These are phyloP conservation scores for Arthroderma sp. DNA, from an alignment of 2,329 filamentous ascomycete genomes.

Conservation along the genomic window DNA sequence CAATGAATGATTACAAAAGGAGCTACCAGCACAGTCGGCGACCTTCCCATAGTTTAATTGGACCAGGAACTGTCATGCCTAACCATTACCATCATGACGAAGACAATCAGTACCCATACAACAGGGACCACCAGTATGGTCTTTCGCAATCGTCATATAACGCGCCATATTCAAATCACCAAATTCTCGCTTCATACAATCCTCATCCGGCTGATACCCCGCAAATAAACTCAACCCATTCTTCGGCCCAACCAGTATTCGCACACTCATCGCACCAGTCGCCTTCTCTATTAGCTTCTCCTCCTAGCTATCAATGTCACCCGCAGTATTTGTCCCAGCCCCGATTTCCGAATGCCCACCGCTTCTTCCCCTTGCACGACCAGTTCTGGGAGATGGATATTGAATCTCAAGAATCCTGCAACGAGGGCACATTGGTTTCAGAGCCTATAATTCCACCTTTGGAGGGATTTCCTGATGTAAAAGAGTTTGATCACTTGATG, in stretches of 20 bases:
- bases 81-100: conserved; percentile 16
- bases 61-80: conserved; percentile 14
- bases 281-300: conserved; percentile 7
- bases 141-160: conserved; percentile 16
- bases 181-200: conserved; percentile 24
- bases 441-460: conserved; percentile 31
- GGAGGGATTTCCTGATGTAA: conserved; percentile 33
- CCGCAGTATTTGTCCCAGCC: conserved; percentile 21
- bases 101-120: conserved; percentile 15
- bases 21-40: not conserved
- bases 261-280: conserved; percentile 23
- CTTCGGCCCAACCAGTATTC: conserved; percentile 20
- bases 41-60: not conserved
- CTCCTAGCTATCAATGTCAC: conserved; percentile 18
- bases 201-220: conserved; percentile 21
- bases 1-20: conserved; percentile 1
- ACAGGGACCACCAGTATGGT: conserved; percentile 15
- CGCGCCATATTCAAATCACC: conserved; percentile 23
- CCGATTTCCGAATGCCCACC: conserved; percentile 19
- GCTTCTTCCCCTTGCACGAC: conserved; percentile 25
- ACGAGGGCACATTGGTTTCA: conserved; percentile 31
- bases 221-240: conserved; percentile 19
- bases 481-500: conserved; percentile 35
- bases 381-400: conserved; percentile 25
- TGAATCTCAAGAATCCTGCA: conserved; percentile 32